phyloP scores from a whole-genome alignment of 352 stramenopile genomes.

The Phytophthora fragariae region DNA sequence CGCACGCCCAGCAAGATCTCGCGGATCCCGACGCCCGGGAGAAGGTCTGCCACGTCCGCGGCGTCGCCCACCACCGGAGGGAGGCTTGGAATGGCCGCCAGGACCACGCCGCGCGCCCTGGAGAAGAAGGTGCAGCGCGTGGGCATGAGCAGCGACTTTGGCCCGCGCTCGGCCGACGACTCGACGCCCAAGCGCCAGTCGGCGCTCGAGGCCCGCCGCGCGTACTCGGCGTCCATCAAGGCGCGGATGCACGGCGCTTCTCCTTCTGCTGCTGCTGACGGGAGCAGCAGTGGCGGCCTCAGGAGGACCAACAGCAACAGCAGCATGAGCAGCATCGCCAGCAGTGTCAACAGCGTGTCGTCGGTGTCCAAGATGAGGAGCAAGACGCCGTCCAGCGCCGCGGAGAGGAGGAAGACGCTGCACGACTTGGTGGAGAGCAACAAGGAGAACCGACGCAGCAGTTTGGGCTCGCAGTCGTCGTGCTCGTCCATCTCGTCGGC shows the following conservation, averaged over 20 bases:
- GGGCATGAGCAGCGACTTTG: conserved; percentile 28
- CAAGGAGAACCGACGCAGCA: conserved; percentile 52
- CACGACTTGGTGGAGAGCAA: conserved; percentile 54
- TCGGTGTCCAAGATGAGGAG: conserved; percentile 25
- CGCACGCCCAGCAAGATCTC: conserved; percentile 38
- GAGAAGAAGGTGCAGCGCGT: conserved; percentile 52
- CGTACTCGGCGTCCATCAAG: conserved; percentile 34
- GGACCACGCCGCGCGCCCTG: conserved; percentile 41
- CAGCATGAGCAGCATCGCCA: conserved; percentile 41
- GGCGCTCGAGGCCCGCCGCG: conserved; percentile 35
- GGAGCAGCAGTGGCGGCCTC: conserved; percentile 24
- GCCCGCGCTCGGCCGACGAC: conserved; percentile 13
- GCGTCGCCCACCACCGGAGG: conserved; percentile 17
- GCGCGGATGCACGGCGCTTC: conserved; percentile 12
- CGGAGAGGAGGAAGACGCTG: conserved; percentile 44
- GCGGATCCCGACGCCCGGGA: conserved; percentile 31
- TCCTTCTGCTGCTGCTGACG: conserved; percentile 16
- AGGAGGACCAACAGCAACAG: conserved; percentile 43
- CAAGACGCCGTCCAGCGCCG: conserved; percentile 29
- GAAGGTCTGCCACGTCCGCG: conserved; percentile 8
- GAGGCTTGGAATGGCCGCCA: conserved; percentile 54
- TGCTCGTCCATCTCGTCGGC: conserved; percentile 56
- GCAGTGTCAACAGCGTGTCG: conserved; percentile 33
- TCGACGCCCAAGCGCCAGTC: conserved; percentile 30
- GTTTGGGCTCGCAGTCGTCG: conserved; percentile 60